A percentile compares a stretch with the other conserved stretches of the same genome.
Conservation (phyloP, 2,329 filamentous ascomycete species). For the Verruconis gallopava region DNA sequence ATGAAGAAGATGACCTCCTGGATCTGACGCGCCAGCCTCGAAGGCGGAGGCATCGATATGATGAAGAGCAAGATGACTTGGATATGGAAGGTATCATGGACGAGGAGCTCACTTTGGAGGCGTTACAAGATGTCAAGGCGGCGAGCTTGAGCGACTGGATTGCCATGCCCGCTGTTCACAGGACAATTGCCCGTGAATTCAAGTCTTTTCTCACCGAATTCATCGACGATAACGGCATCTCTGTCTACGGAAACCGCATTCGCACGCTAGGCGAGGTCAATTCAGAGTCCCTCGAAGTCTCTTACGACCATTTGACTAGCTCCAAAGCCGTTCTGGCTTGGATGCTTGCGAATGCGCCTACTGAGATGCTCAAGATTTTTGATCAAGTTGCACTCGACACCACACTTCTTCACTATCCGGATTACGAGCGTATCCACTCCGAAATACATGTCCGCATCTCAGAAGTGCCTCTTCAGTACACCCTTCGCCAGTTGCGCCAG, state of each 20-base stretch:
- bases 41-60: conserved; percentile 76
- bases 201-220: conserved; percentile 95
- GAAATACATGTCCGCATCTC: conserved; percentile 97
- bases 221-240: conserved; percentile 75
- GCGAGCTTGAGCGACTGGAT: conserved; percentile 93
- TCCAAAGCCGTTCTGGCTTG: conserved; percentile 91
- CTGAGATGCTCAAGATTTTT: conserved; percentile 92
- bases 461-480: conserved; percentile 88
- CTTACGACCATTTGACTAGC: conserved; percentile 79
- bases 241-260: conserved; percentile 90
- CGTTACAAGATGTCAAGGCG: conserved; percentile 84
- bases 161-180: conserved; percentile 73
- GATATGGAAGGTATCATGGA: conserved; percentile 93
- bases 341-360: conserved; percentile 87
- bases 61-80: conserved; percentile 82
- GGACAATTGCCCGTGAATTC: conserved; percentile 92
- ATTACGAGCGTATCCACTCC: conserved; percentile 93
- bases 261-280: conserved; percentile 94
- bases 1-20: conserved; percentile 72
- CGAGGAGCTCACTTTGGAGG: conserved; percentile 85
- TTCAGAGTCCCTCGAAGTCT: conserved; percentile 89
- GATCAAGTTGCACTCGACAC: conserved; percentile 96
- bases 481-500: conserved; percentile 85
- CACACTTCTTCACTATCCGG: conserved; percentile 87
- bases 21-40: conserved; percentile 79